Evolutionary conservation across 768 basidiomycete species (phyloP).

Genomic region (Tulasnella sp.): DNA sequence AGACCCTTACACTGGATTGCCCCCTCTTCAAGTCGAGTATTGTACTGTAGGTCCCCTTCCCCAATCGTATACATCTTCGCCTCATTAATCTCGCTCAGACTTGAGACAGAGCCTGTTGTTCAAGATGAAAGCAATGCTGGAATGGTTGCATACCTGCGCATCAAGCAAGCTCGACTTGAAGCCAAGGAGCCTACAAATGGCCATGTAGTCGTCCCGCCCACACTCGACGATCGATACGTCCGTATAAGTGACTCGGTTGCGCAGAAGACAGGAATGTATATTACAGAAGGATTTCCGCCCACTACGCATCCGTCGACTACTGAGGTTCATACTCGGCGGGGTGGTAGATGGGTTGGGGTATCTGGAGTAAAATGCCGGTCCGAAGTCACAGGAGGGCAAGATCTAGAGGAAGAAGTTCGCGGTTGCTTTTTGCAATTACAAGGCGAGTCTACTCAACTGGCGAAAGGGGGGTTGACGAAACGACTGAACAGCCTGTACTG

Average conservation of each 20-base stretch:
- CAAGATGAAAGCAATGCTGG: slow-evolving; percentile 78
- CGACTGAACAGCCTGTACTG: not conserved
- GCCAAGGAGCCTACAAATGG: slow-evolving; percentile 36
- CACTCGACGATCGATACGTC: not conserved
- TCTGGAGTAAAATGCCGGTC: not conserved
- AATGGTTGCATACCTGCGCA: slow-evolving; percentile 82
- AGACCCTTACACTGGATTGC: slow-evolving; percentile 83
- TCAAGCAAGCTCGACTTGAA: slow-evolving; percentile 59
- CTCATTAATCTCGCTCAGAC: slow-evolving; percentile 34
- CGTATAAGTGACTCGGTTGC: not conserved
- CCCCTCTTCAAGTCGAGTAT: slow-evolving; percentile 79
- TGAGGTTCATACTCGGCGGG: not conserved
- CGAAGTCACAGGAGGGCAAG: slow-evolving; percentile 23
- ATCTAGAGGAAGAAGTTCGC: slow-evolving; percentile 63
- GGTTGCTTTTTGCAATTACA: slow-evolving; percentile 57
- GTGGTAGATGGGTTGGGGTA: slow-evolving; percentile 62
- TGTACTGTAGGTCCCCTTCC: slow-evolving; percentile 43
- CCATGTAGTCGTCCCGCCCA: not conserved
- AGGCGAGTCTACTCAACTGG: slow-evolving; percentile 39
- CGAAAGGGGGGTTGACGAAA: not conserved
- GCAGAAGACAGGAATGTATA: not conserved
- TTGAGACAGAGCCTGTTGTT: slow-evolving; percentile 60
- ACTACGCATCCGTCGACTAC: not conserved
- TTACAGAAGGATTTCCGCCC: not conserved
- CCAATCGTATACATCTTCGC: not conserved